Percentiles rank a stretch among this genome's conserved stretches.
Conservation (phyloP, 2,329 filamentous ascomycete species). For the Knoxdaviesia capensis region DNA sequence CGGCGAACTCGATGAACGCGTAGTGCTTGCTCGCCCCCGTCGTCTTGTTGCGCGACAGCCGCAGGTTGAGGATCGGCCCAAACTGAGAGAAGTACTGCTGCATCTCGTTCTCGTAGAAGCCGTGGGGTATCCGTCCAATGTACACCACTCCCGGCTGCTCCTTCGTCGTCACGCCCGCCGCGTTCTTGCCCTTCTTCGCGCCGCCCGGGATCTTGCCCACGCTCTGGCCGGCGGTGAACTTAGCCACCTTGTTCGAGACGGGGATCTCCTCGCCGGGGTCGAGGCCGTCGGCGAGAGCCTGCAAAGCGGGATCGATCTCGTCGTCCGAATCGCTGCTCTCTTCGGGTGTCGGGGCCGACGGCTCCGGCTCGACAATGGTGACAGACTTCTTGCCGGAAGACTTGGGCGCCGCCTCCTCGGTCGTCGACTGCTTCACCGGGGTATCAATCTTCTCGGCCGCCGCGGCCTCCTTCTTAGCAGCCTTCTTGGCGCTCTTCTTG, state of each 20-base stretch:
- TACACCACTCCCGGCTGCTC: slow-evolving; percentile 64
- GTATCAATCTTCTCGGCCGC: slow-evolving; percentile 7
- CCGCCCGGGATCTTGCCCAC: slow-evolving; percentile 29
- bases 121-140: slow-evolving; percentile 71
- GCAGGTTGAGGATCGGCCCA: slow-evolving; percentile 55
- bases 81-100: slow-evolving; percentile 87
- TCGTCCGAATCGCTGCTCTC: slow-evolving; percentile 16
- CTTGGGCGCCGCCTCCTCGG: slow-evolving; percentile 5
- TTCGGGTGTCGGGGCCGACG: too few relatives aligned
- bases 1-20: slow-evolving; percentile 80
- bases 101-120: slow-evolving; percentile 97
- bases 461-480: slow-evolving; percentile 8
- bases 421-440: slow-evolving; percentile 7
- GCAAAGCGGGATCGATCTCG: slow-evolving; percentile 19
- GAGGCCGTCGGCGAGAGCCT: slow-evolving; percentile 21
- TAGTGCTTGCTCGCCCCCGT: slow-evolving; percentile 87
- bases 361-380: slow-evolving; percentile 5
- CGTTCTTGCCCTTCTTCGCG: slow-evolving; percentile 19
- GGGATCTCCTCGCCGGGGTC: slow-evolving; percentile 20
- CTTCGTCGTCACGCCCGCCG: slow-evolving; percentile 17
- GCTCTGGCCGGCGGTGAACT: slow-evolving; percentile 26
- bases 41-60: slow-evolving; percentile 78
- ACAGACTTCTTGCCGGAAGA: slow-evolving; percentile 9
- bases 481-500: slow-evolving; percentile 8
- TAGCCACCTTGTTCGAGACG: slow-evolving; percentile 12